Base-by-base conservation (phyloP, 129 eudicot genomes). In the Silybum marianum region DNA sequence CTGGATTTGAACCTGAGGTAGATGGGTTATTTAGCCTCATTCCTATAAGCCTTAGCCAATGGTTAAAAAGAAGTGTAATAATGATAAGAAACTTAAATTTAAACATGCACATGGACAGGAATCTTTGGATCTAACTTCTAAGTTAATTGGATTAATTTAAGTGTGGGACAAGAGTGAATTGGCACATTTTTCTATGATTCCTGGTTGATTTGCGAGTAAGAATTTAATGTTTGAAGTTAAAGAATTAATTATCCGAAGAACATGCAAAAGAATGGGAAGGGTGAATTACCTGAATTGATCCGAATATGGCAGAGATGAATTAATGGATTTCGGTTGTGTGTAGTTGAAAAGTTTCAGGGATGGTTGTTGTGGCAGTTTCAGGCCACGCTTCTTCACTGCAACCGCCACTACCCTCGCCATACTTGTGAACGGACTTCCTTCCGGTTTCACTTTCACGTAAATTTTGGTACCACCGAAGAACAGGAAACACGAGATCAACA, bases 351-450 rank as follows among this genome's bases (percentile, higher is more conserved):
- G 91, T 54, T 84, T 67, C 16, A 32, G 36, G 63, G 62, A 77
- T 18, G 86, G 85, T 58, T 84, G 88, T 75, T 71, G 51, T 26
- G 91, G 85, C 74, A 77, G 46, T 80, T 84, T 86, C 73, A 90
- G 68, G 79, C 86, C 76, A 73, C 97, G 75, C 72, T 91, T 91
- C 83, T 82, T 89, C 28, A 73, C 78, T 16, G 98, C 92, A 2
- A 78, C 98, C 77, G 48, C 90, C 30, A 85, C 13, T 9, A 93
- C 96, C 38, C 86, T 89, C 14, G 38, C 84, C 71, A 89, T 68
- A 81, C 90, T 81, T 7, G 90, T 88, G 76, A 93, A 67, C 11
- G 96, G 94, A 66, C 96, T 93, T 22, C 98, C 98, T 81, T 91
- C 90, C 54, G 98, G 96, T 84, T 85, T 88, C 77, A 93, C 96